Conservation (phyloP, 2,329 filamentous ascomycete species). For the Gyromitra esculenta region DNA sequence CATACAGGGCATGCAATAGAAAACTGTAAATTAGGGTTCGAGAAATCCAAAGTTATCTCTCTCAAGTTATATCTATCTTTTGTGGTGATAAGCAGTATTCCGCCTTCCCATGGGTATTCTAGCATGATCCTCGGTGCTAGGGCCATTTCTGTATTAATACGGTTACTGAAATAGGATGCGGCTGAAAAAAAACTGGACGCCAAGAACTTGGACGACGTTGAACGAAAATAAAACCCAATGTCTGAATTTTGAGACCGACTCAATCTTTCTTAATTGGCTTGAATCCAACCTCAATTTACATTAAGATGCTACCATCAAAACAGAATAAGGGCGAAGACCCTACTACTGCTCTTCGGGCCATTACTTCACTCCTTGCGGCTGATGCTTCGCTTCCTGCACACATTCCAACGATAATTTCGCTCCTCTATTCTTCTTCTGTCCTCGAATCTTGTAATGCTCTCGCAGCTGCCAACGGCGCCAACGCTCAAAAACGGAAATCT, state of each 20-base stretch:
- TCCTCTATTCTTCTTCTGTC: conserved; percentile 46
- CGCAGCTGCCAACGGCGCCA: conserved; percentile 6
- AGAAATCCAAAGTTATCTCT: background rate
- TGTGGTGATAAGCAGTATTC: background rate
- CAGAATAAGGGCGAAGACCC: conserved; percentile 18
- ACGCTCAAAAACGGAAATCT: conserved; percentile 27
- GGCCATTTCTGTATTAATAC: conserved; percentile 6
- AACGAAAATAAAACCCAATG: conserved; percentile 10
- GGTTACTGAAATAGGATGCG: conserved; percentile 28
- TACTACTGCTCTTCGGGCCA: conserved; percentile 36
- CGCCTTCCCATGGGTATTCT: background rate
- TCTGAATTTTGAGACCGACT: conserved; percentile 14
- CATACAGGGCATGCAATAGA: background rate
- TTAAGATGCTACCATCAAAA: conserved; percentile 34
- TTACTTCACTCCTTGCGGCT: conserved; percentile 48
- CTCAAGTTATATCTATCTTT: background rate
- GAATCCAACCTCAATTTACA: conserved; percentile 5
- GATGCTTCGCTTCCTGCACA: conserved; percentile 45
- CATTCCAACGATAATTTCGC: conserved; percentile 40
- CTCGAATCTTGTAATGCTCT: conserved; percentile 44
- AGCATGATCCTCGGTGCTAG: conserved; percentile 16
- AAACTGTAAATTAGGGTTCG: background rate
- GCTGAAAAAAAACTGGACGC: conserved; percentile 38
- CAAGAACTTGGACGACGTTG: conserved; percentile 18
- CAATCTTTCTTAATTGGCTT: conserved; percentile 5